Conservation (phyloP, 768 basidiomycete species). For the Neoboletus subvelutipes region DNA sequence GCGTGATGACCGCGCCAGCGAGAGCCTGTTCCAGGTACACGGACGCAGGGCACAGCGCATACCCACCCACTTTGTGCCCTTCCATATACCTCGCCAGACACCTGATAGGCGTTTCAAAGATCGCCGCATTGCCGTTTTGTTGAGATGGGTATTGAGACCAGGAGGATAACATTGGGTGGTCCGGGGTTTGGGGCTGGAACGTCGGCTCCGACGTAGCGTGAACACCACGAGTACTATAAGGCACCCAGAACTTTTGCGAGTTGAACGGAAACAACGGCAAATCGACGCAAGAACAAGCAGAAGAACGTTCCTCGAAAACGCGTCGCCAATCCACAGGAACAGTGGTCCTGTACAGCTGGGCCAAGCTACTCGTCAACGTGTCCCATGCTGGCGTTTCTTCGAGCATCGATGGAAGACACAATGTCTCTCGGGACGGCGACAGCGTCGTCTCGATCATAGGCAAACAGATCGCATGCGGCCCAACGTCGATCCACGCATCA, state of each 20-base stretch:
- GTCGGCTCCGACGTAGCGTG: slow-evolving; percentile 1
- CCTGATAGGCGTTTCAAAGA: slow-evolving; percentile 54
- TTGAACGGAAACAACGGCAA: slow-evolving; percentile 67
- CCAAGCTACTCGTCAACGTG: slow-evolving; percentile 45
- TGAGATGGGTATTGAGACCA: slow-evolving; percentile 45
- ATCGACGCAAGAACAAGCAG: slow-evolving; percentile 42
- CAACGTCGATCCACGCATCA: slow-evolving; percentile 63
- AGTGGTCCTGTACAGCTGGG: slow-evolving; percentile 46
- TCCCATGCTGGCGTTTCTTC: slow-evolving; percentile 44
- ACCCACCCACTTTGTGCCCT: slow-evolving; percentile 58
- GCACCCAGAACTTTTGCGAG: slow-evolving; percentile 55
- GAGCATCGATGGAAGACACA: slow-evolving; percentile 52
- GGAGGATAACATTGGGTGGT: slow-evolving; percentile 37
- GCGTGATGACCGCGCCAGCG: slow-evolving; percentile 42
- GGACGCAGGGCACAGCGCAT: slow-evolving; percentile 63
- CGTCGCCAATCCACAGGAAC: slow-evolving; percentile 52
- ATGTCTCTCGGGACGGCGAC: slow-evolving; percentile 28
- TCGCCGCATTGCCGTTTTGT: slow-evolving; percentile 36
- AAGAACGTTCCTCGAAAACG: slow-evolving; percentile 47
- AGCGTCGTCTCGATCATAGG: slow-evolving; percentile 50
- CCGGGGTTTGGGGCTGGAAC: slow-evolving; percentile 9
- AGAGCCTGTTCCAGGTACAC: slow-evolving; percentile 59
- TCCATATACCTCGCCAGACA: slow-evolving; percentile 44
- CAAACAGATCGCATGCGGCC: slow-evolving; percentile 58
- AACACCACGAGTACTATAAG: slow-evolving; percentile 35